Conservation (phyloP, 495 filamentous ascomycete species). For the Annulohypoxylon bovei region DNA sequence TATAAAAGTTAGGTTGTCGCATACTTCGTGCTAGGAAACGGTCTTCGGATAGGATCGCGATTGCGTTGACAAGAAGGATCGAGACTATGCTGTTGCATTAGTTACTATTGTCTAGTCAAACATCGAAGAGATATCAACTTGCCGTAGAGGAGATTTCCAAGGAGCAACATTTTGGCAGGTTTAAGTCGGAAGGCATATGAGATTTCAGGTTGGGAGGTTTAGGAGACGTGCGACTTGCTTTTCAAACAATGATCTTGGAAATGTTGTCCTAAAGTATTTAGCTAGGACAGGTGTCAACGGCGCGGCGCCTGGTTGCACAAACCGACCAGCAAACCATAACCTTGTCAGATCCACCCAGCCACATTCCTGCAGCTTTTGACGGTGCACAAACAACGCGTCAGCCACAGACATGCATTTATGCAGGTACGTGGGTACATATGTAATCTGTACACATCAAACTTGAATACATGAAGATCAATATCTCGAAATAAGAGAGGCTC, state of each 20-base stretch:
- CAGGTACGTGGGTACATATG: background rate
- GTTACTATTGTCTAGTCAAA: slow-evolving; percentile 24
- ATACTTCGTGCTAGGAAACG: slow-evolving; percentile 94
- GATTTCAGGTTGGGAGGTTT: background rate
- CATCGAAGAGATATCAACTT: background rate
- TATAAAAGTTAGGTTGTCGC: slow-evolving; percentile 41
- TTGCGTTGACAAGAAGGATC: slow-evolving; percentile 89
- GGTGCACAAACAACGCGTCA: slow-evolving; percentile 17
- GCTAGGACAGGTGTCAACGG: slow-evolving; percentile 43
- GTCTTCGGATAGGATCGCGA: slow-evolving; percentile 96
- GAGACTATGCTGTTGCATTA: slow-evolving; percentile 63
- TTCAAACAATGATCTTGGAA: background rate
- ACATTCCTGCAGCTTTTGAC: slow-evolving; percentile 22
- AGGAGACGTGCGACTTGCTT: slow-evolving; percentile 3
- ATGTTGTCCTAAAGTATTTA: slow-evolving; percentile 10
- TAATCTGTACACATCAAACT: slow-evolving; percentile 14
- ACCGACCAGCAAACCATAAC: background rate
- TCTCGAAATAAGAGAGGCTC: background rate
- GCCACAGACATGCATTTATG: background rate
- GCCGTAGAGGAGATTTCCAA: slow-evolving; percentile 81
- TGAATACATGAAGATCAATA: background rate
- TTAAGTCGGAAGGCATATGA: slow-evolving; percentile 21
- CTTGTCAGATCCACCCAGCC: background rate
- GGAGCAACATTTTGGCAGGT: slow-evolving; percentile 67
- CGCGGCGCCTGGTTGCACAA: slow-evolving; percentile 27